Conservation (phyloP, 345 rosid species). For the Brassica napus region DNA sequence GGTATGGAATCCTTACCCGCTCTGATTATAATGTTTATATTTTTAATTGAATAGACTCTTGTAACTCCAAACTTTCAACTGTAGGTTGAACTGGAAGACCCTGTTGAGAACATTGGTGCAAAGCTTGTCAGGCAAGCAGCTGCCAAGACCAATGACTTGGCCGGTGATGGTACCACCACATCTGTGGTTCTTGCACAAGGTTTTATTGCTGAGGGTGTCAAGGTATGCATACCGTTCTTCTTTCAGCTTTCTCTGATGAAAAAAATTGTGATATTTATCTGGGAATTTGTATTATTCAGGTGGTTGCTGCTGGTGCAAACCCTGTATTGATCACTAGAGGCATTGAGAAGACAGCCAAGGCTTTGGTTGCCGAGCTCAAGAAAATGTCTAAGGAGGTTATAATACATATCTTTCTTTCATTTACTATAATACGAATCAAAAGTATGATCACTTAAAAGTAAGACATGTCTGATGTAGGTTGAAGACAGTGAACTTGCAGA, state of each 20-base stretch:
- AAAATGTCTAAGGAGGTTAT: slow-evolving; percentile 84
- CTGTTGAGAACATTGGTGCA: slow-evolving; percentile 98
- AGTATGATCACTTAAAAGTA: background rate
- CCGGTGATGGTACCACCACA: slow-evolving; percentile 98
- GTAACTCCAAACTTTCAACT: background rate
- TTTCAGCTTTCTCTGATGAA: slow-evolving; percentile 1
- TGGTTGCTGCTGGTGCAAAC: slow-evolving; percentile 98
- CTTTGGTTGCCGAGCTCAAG: slow-evolving; percentile 79
- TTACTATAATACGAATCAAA: background rate
- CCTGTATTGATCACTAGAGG: slow-evolving; percentile 96
- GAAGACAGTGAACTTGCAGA: slow-evolving; percentile 99
- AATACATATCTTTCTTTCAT: background rate
- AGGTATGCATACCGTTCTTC: slow-evolving; percentile 49
- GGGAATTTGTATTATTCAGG: slow-evolving; percentile 43
- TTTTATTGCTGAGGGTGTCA: slow-evolving; percentile 92
- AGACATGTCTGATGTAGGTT: slow-evolving; percentile 52
- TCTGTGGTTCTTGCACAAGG: slow-evolving; percentile 99
- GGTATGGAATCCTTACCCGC: slow-evolving; percentile 41
- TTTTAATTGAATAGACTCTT: background rate
- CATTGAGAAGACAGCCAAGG: slow-evolving; percentile 89
- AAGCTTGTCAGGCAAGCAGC: slow-evolving; percentile 98
- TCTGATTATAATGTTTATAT: background rate
- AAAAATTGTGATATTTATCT: background rate
- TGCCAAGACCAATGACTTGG: slow-evolving; percentile 97
- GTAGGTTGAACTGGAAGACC: slow-evolving; percentile 97